A percentile compares a stretch with the other conserved stretches of the same genome.
phyloP scores from a whole-genome alignment of 1,284 basidiomycete species.

The Porogramme epimiltina region DNA sequence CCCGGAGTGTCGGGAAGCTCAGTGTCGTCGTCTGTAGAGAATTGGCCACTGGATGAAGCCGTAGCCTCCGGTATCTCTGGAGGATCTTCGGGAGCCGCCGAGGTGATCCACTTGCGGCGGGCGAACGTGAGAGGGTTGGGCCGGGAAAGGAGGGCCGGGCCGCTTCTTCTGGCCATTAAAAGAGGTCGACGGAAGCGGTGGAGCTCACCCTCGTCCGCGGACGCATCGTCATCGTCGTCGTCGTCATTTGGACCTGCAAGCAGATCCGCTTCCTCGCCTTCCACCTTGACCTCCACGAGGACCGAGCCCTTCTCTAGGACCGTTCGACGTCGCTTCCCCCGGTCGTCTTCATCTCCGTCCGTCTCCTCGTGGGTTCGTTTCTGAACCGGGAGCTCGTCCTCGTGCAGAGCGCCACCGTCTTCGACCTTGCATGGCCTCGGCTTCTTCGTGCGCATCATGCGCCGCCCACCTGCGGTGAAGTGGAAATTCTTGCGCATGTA shows the following conservation, averaged over 20 bases:
- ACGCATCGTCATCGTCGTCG: constrained; percentile 22
- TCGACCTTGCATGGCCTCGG: constrained; percentile 25
- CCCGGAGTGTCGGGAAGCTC: constrained; percentile 26
- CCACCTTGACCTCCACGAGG: constrained; percentile 15
- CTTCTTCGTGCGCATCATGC: constrained; percentile 41
- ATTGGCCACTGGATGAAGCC: constrained; percentile 6
- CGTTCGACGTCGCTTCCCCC: constrained; percentile 10
- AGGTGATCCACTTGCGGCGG: constrained; percentile 35
- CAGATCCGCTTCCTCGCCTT: constrained; percentile 20
- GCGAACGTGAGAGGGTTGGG: constrained; percentile 39
- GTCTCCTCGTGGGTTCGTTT: constrained; percentile 7
- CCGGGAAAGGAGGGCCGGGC: constrained; percentile 24
- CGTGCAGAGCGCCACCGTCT: background rate
- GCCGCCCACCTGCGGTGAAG: constrained; percentile 17
- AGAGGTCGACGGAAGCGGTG: constrained; percentile 19
- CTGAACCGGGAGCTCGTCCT: background rate
- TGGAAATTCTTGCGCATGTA: constrained; percentile 41
- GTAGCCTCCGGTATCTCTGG: constrained; percentile 8
- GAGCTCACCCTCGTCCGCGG: constrained; percentile 22
- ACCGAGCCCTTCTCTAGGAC: constrained; percentile 8
- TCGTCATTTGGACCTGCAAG: constrained; percentile 26
- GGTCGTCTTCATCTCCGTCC: constrained; percentile 6
- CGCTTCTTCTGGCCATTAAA: constrained; percentile 21
- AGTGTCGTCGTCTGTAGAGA: constrained; percentile 25
- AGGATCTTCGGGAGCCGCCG: constrained; percentile 22